These are phyloP conservation scores for Suillus fuscotomentosus DNA, from an alignment of 768 basidiomycete genomes.

Conservation along the genomic window DNA sequence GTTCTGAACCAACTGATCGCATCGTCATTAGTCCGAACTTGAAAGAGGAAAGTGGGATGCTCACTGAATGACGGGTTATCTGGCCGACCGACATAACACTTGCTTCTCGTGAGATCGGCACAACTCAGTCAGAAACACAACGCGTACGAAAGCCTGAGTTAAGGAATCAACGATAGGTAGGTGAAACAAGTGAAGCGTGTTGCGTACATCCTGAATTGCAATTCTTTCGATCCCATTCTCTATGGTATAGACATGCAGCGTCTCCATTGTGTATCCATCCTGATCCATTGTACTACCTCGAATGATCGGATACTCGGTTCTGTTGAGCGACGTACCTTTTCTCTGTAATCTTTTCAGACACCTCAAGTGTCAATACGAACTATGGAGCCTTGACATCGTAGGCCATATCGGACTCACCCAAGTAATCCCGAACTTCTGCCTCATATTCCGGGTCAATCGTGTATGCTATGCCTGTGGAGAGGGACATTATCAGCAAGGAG, in stretches of 20 bases:
- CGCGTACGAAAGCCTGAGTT: conserved; percentile 52
- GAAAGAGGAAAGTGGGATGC: conserved; percentile 17
- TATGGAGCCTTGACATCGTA: not conserved
- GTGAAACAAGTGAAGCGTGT: not conserved
- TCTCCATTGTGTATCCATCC: conserved; percentile 91
- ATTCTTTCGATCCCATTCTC: conserved; percentile 49
- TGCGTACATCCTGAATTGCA: conserved; percentile 52
- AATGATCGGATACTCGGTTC: not conserved
- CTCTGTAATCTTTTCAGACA: conserved; percentile 67
- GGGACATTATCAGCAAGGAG: not conserved
- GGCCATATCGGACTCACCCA: conserved; percentile 51
- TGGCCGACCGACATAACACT: conserved; percentile 86
- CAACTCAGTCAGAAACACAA: not conserved
- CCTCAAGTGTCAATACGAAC: not conserved
- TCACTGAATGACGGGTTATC: conserved; percentile 89
- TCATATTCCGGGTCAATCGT: conserved; percentile 79
- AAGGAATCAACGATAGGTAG: not conserved
- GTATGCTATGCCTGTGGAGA: conserved; percentile 68
- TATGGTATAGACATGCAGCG: conserved; percentile 67
- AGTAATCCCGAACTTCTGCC: conserved; percentile 75
- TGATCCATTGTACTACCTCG: conserved; percentile 25
- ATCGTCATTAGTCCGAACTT: not conserved
- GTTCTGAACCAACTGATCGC: conserved; percentile 74
- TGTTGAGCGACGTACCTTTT: conserved; percentile 54
- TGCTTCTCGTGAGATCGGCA: not conserved